phyloP scores from a whole-genome alignment of 805 yeast genomes.

The Wickerhamiella cacticola region DNA sequence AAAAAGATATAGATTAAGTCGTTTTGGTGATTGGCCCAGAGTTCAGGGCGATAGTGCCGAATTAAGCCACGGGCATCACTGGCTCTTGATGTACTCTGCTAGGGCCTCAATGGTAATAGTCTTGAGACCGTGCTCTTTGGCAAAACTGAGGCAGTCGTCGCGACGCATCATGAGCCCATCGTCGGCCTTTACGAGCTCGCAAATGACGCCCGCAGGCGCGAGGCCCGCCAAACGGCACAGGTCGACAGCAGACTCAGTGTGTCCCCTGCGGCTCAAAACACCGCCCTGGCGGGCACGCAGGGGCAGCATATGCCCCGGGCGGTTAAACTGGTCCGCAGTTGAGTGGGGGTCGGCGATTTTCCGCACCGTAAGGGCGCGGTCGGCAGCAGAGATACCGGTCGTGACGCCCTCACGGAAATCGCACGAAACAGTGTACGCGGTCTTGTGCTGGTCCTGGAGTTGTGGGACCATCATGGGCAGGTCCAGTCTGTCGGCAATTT shows the following conservation, averaged over 20 bases:
- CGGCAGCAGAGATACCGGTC: slow-evolving; percentile 93
- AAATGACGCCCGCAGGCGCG: slow-evolving; percentile 79
- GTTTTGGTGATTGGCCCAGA: neutral
- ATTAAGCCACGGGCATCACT: neutral
- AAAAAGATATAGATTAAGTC: neutral
- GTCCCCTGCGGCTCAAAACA: slow-evolving; percentile 73
- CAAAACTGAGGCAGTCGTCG: slow-evolving; percentile 68
- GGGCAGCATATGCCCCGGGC: slow-evolving; percentile 94
- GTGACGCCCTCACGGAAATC: slow-evolving; percentile 83
- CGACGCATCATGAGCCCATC: slow-evolving; percentile 95
- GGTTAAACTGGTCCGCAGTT: slow-evolving; percentile 54
- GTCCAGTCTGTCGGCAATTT: slow-evolving; percentile 66
- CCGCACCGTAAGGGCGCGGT: slow-evolving; percentile 72
- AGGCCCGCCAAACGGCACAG: slow-evolving; percentile 64
- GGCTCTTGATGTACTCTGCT: slow-evolving; percentile 37
- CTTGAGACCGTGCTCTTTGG: slow-evolving; percentile 48
- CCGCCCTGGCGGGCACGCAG: slow-evolving; percentile 83
- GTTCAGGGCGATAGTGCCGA: too few species aligned
- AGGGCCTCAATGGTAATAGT: slow-evolving; percentile 69
- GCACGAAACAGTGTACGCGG: slow-evolving; percentile 91
- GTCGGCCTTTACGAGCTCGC: slow-evolving; percentile 84
- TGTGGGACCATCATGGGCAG: slow-evolving; percentile 64
- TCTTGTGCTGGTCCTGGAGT: slow-evolving; percentile 76
- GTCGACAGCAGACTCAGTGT: slow-evolving; percentile 95
- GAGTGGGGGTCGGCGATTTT: slow-evolving; percentile 51